Evolutionary conservation across 257 asterid species (phyloP).

Genomic region (Rauvolfia tetraphylla): DNA sequence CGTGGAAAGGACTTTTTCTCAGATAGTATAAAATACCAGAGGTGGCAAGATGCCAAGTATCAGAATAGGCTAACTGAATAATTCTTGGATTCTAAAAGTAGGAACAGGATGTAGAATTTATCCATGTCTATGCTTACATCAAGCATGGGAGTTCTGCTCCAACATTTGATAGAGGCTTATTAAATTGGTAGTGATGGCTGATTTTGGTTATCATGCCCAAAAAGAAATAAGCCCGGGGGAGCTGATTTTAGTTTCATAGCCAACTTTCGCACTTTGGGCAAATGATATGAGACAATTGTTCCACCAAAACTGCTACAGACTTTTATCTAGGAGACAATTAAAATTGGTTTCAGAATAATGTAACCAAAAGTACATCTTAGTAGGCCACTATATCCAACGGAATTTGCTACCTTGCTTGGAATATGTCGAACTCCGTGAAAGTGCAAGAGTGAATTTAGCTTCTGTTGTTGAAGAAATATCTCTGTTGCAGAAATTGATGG

Average conservation of each 20-base stretch:
- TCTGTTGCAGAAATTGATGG: constrained; percentile 44
- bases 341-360: neutral
- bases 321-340: neutral
- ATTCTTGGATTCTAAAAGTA: neutral
- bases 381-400: neutral
- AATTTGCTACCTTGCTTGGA: neutral
- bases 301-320: neutral
- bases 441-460: neutral
- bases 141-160: neutral
- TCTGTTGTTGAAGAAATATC: neutral
- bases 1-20: neutral
- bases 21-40: neutral
- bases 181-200: neutral
- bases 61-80: neutral
- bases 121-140: neutral
- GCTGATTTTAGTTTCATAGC: neutral
- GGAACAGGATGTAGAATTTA: neutral
- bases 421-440: neutral
- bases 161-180: neutral
- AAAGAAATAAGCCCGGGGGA: too few species aligned
- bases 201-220: too few species aligned
- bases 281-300: neutral
- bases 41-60: neutral
- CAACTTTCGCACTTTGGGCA: neutral
- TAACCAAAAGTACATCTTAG: neutral